These are phyloP conservation scores for Cystobasidiopsis lactophilus DNA, from an alignment of 768 basidiomycete genomes.

Conservation along the genomic window DNA sequence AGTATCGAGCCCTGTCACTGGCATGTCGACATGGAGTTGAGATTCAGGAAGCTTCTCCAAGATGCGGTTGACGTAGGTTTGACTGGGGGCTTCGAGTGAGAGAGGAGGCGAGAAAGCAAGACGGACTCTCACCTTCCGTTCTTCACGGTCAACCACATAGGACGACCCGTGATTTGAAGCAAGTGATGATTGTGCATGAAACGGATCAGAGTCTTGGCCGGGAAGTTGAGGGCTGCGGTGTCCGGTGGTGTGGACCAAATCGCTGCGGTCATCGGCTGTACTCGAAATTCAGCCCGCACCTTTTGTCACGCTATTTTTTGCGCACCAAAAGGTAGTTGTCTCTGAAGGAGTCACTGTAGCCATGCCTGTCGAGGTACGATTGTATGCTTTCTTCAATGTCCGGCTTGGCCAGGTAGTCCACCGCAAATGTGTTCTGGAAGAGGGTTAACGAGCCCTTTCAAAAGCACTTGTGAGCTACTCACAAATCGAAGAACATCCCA, in stretches of 20 bases:
- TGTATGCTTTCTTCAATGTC: constrained; percentile 31
- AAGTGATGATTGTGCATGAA: constrained; percentile 57
- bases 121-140: constrained; percentile 40
- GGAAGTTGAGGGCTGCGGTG: constrained; percentile 46
- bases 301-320: not conserved
- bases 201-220: constrained; percentile 44
- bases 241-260: constrained; percentile 61
- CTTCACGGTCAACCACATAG: constrained; percentile 47
- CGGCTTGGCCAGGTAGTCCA: constrained; percentile 28
- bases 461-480: too few relatives aligned
- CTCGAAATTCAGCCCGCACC: not conserved
- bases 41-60: constrained; percentile 33
- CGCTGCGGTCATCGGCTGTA: constrained; percentile 54
- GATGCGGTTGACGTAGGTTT: constrained; percentile 42
- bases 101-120: not conserved
- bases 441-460: too few relatives aligned
- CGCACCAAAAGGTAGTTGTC: constrained; percentile 55
- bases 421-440: constrained; percentile 38
- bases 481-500: constrained; percentile 45
- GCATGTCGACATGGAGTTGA: constrained; percentile 40
- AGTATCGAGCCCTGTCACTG: constrained; percentile 31
- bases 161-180: constrained; percentile 46
- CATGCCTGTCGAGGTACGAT: constrained; percentile 38
- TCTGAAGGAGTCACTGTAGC: constrained; percentile 43
- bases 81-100: constrained; percentile 19